phyloP scores from a whole-genome alignment of 2,329 filamentous ascomycete genomes.

The Penicillium nordicum region DNA sequence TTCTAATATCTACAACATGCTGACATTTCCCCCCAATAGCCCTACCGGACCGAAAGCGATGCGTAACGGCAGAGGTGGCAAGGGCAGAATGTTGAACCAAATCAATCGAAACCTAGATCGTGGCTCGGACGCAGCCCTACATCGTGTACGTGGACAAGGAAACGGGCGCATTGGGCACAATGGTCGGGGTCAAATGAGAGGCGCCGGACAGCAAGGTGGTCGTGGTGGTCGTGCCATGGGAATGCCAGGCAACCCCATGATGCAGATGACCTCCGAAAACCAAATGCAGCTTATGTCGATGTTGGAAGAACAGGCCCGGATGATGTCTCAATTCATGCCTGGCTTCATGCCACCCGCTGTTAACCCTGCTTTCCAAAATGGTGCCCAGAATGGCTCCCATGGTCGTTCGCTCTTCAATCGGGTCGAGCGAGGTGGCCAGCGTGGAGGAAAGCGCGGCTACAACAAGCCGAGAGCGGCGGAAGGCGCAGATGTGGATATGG shows the following conservation, averaged over 20 bases:
- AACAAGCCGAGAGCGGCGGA: conserved; percentile 26
- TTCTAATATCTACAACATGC: not conserved
- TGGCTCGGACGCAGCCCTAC: conserved; percentile 68
- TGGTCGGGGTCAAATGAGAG: conserved; percentile 65
- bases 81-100: conserved; percentile 81
- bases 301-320: conserved; percentile 80
- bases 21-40: conserved; percentile 53
- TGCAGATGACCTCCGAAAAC: conserved; percentile 62
- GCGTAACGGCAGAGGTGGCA: conserved; percentile 68
- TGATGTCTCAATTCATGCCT: conserved; percentile 71
- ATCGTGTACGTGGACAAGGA: conserved; percentile 72
- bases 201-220: conserved; percentile 52
- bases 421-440: conserved; percentile 52
- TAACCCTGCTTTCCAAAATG: conserved; percentile 53
- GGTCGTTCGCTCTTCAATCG: conserved; percentile 71
- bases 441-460: conserved; percentile 49
- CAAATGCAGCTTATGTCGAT: conserved; percentile 72
- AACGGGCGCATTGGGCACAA: conserved; percentile 80
- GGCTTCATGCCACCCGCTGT: conserved; percentile 53
- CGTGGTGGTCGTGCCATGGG: conserved; percentile 47
- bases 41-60: conserved; percentile 94
- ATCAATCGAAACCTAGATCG: conserved; percentile 81
- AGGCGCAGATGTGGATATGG: conserved; percentile 38
- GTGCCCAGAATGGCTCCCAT: conserved; percentile 46
- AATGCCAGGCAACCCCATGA: conserved; percentile 40